Evolutionary conservation across 768 basidiomycete species (phyloP).

Genomic region (Astraeus odoratus): DNA sequence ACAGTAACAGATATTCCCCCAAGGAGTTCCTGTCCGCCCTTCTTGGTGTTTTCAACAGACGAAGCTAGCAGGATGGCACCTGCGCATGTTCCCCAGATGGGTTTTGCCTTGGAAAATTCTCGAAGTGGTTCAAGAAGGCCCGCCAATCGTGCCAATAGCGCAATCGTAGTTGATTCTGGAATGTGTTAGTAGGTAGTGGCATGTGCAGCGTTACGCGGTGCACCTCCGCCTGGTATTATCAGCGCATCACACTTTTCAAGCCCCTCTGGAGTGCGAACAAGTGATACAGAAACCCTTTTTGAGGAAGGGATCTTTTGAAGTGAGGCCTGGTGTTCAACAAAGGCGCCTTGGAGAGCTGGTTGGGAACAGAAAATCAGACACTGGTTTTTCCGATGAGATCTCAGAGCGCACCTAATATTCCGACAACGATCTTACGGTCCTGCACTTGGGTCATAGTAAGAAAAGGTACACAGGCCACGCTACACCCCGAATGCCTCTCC

Average conservation of each 20-base stretch:
- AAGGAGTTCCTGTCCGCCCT: constrained; percentile 81
- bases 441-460: constrained; percentile 6
- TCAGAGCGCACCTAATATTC: constrained; percentile 43
- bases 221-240: constrained; percentile 90
- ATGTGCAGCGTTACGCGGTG: constrained; percentile 11
- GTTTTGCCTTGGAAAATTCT: constrained; percentile 61
- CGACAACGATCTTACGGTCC: constrained; percentile 28
- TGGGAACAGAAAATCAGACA: neutral
- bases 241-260: constrained; percentile 73
- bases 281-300: constrained; percentile 39
- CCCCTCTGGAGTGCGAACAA: constrained; percentile 73
- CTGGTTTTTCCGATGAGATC: neutral
- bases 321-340: constrained; percentile 75
- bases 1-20: constrained; percentile 76
- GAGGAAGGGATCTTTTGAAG: constrained; percentile 51
- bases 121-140: constrained; percentile 78
- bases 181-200: neutral
- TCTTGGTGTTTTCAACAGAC: constrained; percentile 68
- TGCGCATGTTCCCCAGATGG: constrained; percentile 95
- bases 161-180: constrained; percentile 89
- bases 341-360: constrained; percentile 88
- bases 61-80: constrained; percentile 86
- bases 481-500: too few species aligned
- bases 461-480: neutral
- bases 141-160: constrained; percentile 60